These are phyloP conservation scores for Alternaria angustiovoidea DNA, from an alignment of 2,329 filamentous ascomycete genomes.

Conservation along the genomic window DNA sequence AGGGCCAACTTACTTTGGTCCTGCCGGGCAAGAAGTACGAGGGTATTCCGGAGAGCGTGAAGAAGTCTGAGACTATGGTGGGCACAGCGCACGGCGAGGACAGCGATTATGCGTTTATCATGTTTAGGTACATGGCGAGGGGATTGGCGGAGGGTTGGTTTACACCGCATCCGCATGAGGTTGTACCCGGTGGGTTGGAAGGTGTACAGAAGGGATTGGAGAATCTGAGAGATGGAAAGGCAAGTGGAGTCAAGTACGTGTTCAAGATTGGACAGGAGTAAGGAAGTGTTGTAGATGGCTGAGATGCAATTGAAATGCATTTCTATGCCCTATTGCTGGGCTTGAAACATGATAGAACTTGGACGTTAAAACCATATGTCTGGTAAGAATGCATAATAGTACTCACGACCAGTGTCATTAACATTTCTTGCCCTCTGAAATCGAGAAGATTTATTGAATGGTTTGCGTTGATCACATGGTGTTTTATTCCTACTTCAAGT, in stretches of 20 bases:
- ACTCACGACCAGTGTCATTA: no score
- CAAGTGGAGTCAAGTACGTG: slow-evolving; percentile 71
- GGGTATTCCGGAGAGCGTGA: slow-evolving; percentile 46
- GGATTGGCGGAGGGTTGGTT: slow-evolving; percentile 62
- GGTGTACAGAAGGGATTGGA: slow-evolving; percentile 63
- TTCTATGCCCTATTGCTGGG: no score
- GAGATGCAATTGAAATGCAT: no score
- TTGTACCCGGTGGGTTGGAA: slow-evolving; percentile 62
- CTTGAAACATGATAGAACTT: no score
- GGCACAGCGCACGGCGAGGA: slow-evolving; percentile 38
- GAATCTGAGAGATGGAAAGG: slow-evolving; percentile 67
- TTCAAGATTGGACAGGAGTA: slow-evolving; percentile 59
- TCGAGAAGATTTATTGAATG: rapidly evolving
- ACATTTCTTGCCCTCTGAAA: rapidly evolving
- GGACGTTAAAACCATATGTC: no score
- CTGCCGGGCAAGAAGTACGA: slow-evolving; percentile 55
- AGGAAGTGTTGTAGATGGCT: no score
- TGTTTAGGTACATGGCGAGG: slow-evolving; percentile 55
- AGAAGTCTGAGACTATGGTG: slow-evolving; percentile 50
- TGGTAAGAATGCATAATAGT: no score
- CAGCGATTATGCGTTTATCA: slow-evolving; percentile 57
- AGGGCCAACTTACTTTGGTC: slow-evolving; percentile 51
- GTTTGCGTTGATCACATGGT: rapidly evolving
- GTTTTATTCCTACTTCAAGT: no score
- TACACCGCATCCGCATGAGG: slow-evolving; percentile 59